Percentiles rank a stretch among this genome's conserved stretches.
Evolutionary conservation across 129 eudicot species (phyloP).

Genomic region (Artemisia tridentata): DNA sequence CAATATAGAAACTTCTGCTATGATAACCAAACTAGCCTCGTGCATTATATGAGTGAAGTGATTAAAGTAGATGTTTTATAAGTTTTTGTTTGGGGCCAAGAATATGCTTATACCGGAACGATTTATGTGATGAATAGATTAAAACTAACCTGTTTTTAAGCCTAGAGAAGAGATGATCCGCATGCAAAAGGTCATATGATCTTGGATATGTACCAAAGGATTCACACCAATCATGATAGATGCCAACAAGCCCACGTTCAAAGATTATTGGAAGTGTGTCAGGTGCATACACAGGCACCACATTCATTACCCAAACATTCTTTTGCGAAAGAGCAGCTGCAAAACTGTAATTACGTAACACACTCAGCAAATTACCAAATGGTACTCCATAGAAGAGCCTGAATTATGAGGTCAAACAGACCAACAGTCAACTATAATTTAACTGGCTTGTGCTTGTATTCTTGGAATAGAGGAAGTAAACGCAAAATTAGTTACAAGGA

Average conservation of each 20-base stretch:
- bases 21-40: conserved; percentile 1
- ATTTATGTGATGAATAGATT: conserved; percentile 4
- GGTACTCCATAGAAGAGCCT: background rate
- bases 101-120: background rate
- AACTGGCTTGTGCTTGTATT: background rate
- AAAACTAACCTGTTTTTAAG: conserved; percentile 71
- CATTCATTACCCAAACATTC: conserved; percentile 97
- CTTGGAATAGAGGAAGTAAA: conserved; percentile 9
- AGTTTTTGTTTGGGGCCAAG: background rate
- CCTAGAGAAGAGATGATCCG: conserved; percentile 97
- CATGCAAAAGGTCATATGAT: conserved; percentile 90
- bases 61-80: background rate
- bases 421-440: background rate
- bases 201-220: conserved; percentile 93
- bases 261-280: conserved; percentile 86
- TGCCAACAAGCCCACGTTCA: conserved; percentile 88
- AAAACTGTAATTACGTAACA: conserved; percentile 49
- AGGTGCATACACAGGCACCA: conserved; percentile 83
- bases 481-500: background rate
- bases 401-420: background rate
- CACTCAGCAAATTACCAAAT: conserved; percentile 1
- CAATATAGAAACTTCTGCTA: background rate
- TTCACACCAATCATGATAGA: conserved; percentile 97
- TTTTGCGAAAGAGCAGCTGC: conserved; percentile 84
- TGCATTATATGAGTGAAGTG: background rate